Base-by-base conservation (phyloP, 768 basidiomycete species). In the Xerocomus spinulosus region DNA sequence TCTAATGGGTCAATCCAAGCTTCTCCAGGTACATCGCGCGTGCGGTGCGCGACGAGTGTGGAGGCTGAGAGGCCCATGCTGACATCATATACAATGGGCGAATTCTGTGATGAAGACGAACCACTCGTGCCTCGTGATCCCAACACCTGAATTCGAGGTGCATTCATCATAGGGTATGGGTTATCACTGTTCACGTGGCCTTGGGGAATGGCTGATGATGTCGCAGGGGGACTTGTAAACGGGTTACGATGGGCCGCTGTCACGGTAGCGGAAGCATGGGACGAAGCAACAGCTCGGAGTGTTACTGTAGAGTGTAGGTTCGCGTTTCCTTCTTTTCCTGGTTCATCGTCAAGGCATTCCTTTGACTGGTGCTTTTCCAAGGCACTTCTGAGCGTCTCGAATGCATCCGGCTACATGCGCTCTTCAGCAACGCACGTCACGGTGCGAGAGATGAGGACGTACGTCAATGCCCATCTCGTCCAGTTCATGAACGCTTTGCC, bases 1-100 rank as follows among this genome's bases (percentile, higher is more conserved):
- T 90, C 87, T 40, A 74, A 63, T 0, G 78, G 75, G 45, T 79
- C 79, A 55, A 88, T 82, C 59, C 74, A 84, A 40, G 69, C 71
- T 32, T 75, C 73, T 32, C 77, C 80, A 0, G 78, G 78, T 4
- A 80, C 67, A 14, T 69, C 55, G 30, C 66, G 68, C 1, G 68
- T 68, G 53, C 62, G 64, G 13, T 54, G 42, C 7, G 44, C 56
- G 8, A 61, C 58, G 9, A 58, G 56, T 1, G 61, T 57, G 25
- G 44, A 39, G 21, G 49, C 46, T 3, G 56, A 57, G 7, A 46
- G 50, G 33, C 15, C 35, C 9, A 17, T 6, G 24, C 44, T 28
- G 14, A 37, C 18, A 21, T 45, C 42, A 14, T 37, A 42, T 1
- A 13, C 14, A 3, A 57, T 46, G 0, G 56, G 51, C 17, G 57